Base-by-base conservation (phyloP, 2,329 filamentous ascomycete genomes). In the Alternaria angustiovoidea region DNA sequence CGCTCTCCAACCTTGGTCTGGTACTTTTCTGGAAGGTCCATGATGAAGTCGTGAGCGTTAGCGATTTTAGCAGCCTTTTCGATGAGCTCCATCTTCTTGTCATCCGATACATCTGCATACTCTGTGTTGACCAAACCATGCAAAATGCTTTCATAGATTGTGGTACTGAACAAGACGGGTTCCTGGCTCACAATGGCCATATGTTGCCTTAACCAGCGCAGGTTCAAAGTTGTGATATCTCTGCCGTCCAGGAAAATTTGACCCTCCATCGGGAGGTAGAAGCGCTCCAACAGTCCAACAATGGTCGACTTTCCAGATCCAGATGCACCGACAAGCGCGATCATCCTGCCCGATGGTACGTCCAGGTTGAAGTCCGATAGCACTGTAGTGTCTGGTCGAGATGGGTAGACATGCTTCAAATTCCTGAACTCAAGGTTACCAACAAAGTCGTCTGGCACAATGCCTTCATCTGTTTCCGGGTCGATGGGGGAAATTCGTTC, bases 281-380 rank as follows among this genome's bases (percentile, higher is more conserved):
- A 98, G 18, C 95, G 88, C 80, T 98, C 94, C 1, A 98, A 89
- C 20, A 99, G 84, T 12, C 94, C 94, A 28, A 98, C 91, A 63
- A 98, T 94, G 0, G 95, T 98, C 71, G 91, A 94, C 81, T 98
- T 99, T 48, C 95, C 95, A 39, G 91, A 96, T 11, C 94, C 95
- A 11, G 94, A 98, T 0, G 94, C 92, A 59, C 95, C 95, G 6
- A 99, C 95, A 7, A 99, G 83, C 1, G 95, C 95, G 2, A 94
- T 97, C 18, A 91, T 93, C 81, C 97, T 96, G 20, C 94, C 94
- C 3, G 94, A 91, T 2, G 93, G 93, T 38, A 98, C 90, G 1
- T 85, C 79, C 2, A 99, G 86, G 57, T 84, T 91, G 57, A 98
- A 91, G 65, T 90, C 88, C 42, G 95, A 84, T 89, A 98, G 94